Evolutionary conservation across 768 basidiomycete species (phyloP).

Genomic region (Leccinum arenicola): DNA sequence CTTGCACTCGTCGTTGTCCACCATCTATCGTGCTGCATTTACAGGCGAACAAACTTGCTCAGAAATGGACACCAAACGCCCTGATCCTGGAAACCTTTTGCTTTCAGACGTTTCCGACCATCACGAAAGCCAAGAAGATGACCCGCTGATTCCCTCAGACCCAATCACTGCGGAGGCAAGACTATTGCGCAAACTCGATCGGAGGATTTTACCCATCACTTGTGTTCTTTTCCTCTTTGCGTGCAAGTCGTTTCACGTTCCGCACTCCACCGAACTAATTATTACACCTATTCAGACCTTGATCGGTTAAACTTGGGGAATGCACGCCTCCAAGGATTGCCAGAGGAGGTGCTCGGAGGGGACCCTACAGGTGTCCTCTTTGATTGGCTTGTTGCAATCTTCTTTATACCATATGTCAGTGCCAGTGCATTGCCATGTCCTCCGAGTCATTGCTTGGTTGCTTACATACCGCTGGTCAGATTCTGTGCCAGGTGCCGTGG

Average conservation of each 20-base stretch:
- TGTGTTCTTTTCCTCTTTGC: constrained; percentile 74
- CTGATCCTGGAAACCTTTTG: constrained; percentile 1
- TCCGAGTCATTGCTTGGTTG: too few relatives aligned
- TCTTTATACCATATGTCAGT: constrained; percentile 77
- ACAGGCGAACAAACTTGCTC: not conserved
- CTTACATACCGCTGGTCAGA: constrained; percentile 38
- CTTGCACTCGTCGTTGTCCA: not conserved
- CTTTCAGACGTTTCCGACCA: constrained; percentile 4
- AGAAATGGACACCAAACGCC: constrained; percentile 18
- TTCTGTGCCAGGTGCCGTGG: constrained; percentile 68
- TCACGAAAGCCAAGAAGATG: constrained; percentile 12
- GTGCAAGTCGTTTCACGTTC: constrained; percentile 44
- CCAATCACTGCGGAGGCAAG: constrained; percentile 41
- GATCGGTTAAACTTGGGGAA: constrained; percentile 83
- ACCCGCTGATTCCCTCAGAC: constrained; percentile 19
- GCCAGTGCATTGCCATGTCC: constrained; percentile 6
- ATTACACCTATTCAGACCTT: constrained; percentile 37
- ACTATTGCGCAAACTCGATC: constrained; percentile 64
- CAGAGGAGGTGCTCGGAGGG: constrained; percentile 60
- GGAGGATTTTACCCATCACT: constrained; percentile 64
- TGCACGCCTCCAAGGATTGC: constrained; percentile 70
- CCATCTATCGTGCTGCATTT: constrained; percentile 19
- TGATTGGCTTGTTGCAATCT: constrained; percentile 74
- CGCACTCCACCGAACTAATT: not conserved
- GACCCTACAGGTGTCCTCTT: constrained; percentile 69